A percentile compares a stretch with the other conserved stretches of the same genome.
These are phyloP conservation scores for Salvia miltiorrhiza DNA, from an alignment of 257 asterid genomes.

Conservation along the genomic window DNA sequence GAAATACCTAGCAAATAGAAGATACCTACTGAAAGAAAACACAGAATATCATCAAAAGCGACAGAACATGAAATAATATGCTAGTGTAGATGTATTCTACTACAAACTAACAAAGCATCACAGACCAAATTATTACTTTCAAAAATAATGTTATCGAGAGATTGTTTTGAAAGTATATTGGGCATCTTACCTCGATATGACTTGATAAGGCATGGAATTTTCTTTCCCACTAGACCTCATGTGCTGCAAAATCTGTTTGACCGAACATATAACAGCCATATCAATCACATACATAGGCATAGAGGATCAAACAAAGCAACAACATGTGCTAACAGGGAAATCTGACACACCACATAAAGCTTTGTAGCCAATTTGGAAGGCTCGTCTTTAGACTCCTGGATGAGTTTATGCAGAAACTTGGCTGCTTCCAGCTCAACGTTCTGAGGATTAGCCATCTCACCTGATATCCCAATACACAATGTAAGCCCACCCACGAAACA, in stretches of 20 bases:
- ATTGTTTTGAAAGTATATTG: background rate
- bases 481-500: constrained; percentile 12
- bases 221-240: constrained; percentile 99
- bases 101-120: background rate
- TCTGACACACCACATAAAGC: constrained; percentile 80
- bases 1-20: background rate
- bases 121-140: background rate
- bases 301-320: constrained; percentile 1
- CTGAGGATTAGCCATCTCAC: constrained; percentile 67
- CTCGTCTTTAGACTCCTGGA: constrained; percentile 96
- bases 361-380: constrained; percentile 95
- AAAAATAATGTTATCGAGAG: background rate
- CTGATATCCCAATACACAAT: constrained; percentile 18
- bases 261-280: constrained; percentile 8
- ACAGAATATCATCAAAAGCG: background rate
- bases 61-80: constrained; percentile 12
- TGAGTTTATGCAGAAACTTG: constrained; percentile 92
- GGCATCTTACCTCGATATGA: constrained; percentile 75
- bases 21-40: constrained; percentile 1
- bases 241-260: constrained; percentile 86
- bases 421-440: constrained; percentile 99
- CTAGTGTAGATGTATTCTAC: background rate
- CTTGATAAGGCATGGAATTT: constrained; percentile 97
- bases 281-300: constrained; percentile 6
- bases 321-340: constrained; percentile 1